phyloP scores from a whole-genome alignment of 2,329 filamentous ascomycete species.

The Didymella glomerata region DNA sequence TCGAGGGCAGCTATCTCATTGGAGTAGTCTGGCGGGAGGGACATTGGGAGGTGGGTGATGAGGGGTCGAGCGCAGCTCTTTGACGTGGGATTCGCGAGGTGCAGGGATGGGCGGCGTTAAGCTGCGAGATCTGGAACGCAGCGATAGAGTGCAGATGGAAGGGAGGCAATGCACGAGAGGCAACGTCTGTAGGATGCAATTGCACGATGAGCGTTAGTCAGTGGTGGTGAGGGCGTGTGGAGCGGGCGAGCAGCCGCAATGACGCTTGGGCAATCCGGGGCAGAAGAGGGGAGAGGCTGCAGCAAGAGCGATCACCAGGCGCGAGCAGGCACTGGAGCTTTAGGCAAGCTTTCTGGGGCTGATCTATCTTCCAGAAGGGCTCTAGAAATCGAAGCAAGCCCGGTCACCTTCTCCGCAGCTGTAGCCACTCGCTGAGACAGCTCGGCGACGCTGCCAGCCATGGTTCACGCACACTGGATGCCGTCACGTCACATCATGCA shows the following conservation, averaged over 20 bases:
- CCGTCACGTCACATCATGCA: constrained; percentile 25
- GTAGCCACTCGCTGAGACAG: constrained; percentile 25
- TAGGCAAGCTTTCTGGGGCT: constrained; percentile 34
- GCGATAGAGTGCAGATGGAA: constrained; percentile 31
- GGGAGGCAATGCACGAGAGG: constrained; percentile 8
- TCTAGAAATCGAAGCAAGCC: constrained; percentile 32
- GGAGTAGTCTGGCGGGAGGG: constrained; percentile 55
- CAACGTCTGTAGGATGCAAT: constrained; percentile 11
- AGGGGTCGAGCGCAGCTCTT: constrained; percentile 50
- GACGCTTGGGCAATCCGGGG: constrained; percentile 29
- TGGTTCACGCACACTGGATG: constrained; percentile 27
- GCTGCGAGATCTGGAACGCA: constrained; percentile 41
- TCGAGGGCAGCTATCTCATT: constrained; percentile 71
- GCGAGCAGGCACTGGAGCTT: constrained; percentile 26
- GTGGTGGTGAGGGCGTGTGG: constrained; percentile 22
- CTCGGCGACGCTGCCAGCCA: constrained; percentile 22
- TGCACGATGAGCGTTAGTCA: constrained; percentile 17
- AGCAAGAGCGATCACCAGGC: constrained; percentile 26
- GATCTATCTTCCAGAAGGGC: constrained; percentile 41
- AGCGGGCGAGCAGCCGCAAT: constrained; percentile 27
- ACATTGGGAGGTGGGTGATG: constrained; percentile 48
- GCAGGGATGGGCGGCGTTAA: constrained; percentile 48
- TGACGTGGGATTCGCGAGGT: constrained; percentile 47
- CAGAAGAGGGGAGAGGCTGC: constrained; percentile 32
- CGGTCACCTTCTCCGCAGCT: constrained; percentile 18